Percentiles rank a stretch among this genome's conserved stretches.
Evolutionary conservation across 169 alveolate species (phyloP).

Genomic region (Eimeria brunetti): DNA sequence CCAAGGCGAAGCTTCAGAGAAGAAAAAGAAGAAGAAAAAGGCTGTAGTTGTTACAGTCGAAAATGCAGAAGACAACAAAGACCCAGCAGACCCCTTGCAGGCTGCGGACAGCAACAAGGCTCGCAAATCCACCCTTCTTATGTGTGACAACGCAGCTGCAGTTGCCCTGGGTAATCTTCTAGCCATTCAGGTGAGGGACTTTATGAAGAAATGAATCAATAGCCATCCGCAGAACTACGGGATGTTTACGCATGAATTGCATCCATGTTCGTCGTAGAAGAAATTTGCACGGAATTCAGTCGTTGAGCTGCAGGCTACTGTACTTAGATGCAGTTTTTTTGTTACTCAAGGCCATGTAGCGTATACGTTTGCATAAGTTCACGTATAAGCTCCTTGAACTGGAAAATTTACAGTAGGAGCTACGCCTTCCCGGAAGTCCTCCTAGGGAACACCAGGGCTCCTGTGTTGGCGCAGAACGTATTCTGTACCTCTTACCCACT

Average conservation of each 20-base stretch:
- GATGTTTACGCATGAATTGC: background rate
- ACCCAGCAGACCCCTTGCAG: background rate
- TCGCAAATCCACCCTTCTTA: conserved; percentile 55
- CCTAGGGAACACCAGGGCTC: background rate
- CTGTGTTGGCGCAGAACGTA: background rate
- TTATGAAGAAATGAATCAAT: background rate
- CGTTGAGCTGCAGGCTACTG: background rate
- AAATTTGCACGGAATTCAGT: background rate
- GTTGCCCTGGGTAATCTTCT: conserved; percentile 61
- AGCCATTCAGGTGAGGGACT: conserved; percentile 49
- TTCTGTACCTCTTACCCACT: background rate
- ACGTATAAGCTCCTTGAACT: background rate
- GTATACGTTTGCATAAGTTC: no score
- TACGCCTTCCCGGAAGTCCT: background rate
- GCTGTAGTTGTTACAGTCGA: background rate
- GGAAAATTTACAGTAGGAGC: background rate
- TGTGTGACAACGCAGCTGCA: conserved; percentile 72
- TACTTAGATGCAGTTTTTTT: background rate
- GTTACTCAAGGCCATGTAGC: background rate
- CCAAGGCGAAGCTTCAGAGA: background rate
- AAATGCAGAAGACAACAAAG: background rate
- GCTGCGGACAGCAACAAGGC: background rate
- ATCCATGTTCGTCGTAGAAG: background rate
- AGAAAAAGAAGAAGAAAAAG: conserved; percentile 26
- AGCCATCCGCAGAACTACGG: background rate